phyloP scores from a whole-genome alignment of 768 basidiomycete species.

The Termitomyces sp. region DNA sequence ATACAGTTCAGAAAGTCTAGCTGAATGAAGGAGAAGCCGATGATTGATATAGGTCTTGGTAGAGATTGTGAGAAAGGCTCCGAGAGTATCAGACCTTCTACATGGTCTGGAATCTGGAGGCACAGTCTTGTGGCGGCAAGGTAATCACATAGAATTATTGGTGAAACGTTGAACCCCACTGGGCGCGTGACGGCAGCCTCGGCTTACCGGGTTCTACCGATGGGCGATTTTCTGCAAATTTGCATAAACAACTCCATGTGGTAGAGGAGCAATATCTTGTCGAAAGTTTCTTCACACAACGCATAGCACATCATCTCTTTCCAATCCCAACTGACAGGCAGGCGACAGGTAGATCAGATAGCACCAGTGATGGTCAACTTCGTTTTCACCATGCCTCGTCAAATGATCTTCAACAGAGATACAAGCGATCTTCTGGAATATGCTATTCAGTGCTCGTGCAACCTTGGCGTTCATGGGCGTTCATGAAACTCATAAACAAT shows the following conservation, averaged over 20 bases:
- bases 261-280: background rate
- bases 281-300: background rate
- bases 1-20: background rate
- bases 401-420: background rate
- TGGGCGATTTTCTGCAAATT: too few species aligned
- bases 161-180: too few species aligned
- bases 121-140: background rate
- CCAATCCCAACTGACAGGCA: background rate
- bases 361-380: background rate
- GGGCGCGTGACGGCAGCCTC: too few species aligned
- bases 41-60: background rate
- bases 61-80: background rate
- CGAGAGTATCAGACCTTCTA: background rate
- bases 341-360: background rate
- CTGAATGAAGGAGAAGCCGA: background rate
- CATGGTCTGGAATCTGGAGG: background rate
- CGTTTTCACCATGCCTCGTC: background rate
- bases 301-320: background rate
- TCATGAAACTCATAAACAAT: background rate
- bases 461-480: background rate
- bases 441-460: background rate
- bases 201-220: too few species aligned
- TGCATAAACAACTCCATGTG: background rate
- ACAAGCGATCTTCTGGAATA: background rate
- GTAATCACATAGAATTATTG: background rate